Conservation (phyloP, 305 asterid species). For the Solanum hybrid region DNA sequence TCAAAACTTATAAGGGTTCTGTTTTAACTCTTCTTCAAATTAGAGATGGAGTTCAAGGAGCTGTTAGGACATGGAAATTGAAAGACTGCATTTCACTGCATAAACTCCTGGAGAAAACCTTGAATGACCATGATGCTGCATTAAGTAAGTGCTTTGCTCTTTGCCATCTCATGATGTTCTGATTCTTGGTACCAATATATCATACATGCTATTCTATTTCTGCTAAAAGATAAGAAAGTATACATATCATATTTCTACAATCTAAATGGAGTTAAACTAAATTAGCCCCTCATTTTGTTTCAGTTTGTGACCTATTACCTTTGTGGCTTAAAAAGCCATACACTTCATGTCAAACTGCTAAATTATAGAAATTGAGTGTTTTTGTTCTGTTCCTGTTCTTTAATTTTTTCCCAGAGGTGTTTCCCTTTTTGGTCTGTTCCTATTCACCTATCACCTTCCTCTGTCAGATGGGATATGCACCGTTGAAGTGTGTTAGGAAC, state of each 20-base stretch:
- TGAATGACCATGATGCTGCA: conserved; percentile 67
- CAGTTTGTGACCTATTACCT: background rate
- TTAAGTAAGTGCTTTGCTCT: conserved; percentile 35
- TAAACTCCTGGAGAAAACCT: conserved; percentile 43
- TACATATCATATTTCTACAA: background rate
- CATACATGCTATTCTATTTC: background rate
- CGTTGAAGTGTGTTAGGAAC: background rate
- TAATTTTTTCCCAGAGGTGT: background rate
- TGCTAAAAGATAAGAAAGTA: background rate
- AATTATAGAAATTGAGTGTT: background rate
- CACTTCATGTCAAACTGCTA: background rate
- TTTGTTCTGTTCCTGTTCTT: background rate
- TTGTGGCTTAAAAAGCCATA: background rate
- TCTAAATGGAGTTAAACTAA: background rate
- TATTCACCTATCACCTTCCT: background rate
- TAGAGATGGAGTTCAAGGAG: conserved; percentile 51
- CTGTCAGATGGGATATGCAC: background rate
- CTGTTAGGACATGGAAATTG: conserved; percentile 41
- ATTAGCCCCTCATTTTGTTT: background rate
- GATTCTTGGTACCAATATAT: background rate
- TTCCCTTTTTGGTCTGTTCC: background rate
- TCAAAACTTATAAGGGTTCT: conserved; percentile 11
- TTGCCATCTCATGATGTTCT: background rate
- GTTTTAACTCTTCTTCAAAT: conserved; percentile 11
- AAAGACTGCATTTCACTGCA: conserved; percentile 71